These are phyloP conservation scores for Trichocomaceae sp. DNA, from an alignment of 2,329 filamentous ascomycete species.

Conservation along the genomic window DNA sequence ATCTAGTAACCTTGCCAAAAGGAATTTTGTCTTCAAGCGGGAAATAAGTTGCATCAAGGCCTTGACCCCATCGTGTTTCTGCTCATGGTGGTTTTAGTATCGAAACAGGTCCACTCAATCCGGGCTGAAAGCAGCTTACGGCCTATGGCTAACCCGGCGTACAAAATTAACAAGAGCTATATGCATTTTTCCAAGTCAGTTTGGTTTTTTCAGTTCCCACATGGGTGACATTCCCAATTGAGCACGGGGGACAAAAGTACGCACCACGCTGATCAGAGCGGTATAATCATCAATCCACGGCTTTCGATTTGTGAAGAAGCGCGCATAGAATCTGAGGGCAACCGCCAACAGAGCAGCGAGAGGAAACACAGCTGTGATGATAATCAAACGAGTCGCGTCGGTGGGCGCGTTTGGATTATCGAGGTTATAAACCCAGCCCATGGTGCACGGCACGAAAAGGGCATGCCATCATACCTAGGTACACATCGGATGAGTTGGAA, in stretches of 20 bases:
- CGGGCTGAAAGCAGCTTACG: background rate
- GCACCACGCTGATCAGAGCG: constrained; percentile 19
- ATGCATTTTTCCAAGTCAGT: background rate
- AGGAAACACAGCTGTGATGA: constrained; percentile 19
- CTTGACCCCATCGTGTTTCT: constrained; percentile 27
- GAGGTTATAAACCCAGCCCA: constrained; percentile 28
- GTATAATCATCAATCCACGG: constrained; percentile 25
- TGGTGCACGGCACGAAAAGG: constrained; percentile 9
- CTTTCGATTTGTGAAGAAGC: constrained; percentile 16
- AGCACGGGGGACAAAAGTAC: background rate
- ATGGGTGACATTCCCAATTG: background rate
- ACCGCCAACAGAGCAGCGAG: constrained; percentile 20
- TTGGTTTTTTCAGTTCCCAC: too few species aligned
- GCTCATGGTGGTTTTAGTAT: background rate
- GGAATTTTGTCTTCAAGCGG: constrained; percentile 21
- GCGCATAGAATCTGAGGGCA: constrained; percentile 21
- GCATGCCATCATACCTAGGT: background rate
- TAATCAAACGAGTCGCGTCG: constrained; percentile 19
- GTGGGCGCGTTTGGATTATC: constrained; percentile 19
- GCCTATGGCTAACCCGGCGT: constrained; percentile 1
- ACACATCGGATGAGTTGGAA: too few species aligned
- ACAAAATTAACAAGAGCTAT: constrained; percentile 1
- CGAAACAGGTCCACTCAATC: background rate
- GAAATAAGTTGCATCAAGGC: constrained; percentile 17
- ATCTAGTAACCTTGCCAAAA: constrained; percentile 21